Evolutionary conservation across 192 early-diverging fungal genomes (phyloP).

Genomic region (Lunasporangiospora selenospora): DNA sequence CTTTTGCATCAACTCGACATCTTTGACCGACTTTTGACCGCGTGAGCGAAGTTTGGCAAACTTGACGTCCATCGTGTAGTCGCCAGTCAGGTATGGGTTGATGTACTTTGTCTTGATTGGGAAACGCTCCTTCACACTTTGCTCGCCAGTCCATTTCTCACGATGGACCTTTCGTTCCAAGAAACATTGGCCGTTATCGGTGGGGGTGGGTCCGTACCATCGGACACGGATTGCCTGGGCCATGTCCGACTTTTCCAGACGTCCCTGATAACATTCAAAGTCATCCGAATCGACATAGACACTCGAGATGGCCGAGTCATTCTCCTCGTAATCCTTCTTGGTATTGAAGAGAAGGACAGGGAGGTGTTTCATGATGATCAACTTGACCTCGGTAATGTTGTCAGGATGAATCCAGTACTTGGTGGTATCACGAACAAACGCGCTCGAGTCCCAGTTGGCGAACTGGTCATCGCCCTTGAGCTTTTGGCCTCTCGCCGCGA

Average conservation of each 20-base stretch:
- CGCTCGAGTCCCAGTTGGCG: too few species aligned
- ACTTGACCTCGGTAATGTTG: conserved; percentile 89
- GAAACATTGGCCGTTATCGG: conserved; percentile 76
- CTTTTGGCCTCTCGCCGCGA: too few species aligned
- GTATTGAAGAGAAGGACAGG: conserved; percentile 86
- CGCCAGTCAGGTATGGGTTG: conserved; percentile 76
- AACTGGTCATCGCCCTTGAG: too few species aligned
- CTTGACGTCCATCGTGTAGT: conserved; percentile 68
- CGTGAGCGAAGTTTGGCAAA: conserved; percentile 73
- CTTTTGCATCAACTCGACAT: too few species aligned
- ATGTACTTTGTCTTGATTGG: conserved; percentile 89
- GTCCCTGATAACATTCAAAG: conserved; percentile 83
- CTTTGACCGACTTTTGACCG: conserved; percentile 64
- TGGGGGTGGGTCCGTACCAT: conserved; percentile 87
- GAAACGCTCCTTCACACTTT: conserved; percentile 89
- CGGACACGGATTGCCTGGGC: conserved; percentile 86
- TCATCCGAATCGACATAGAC: conserved; percentile 89
- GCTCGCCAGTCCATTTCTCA: conserved; percentile 65
- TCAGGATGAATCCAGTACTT: conserved; percentile 95
- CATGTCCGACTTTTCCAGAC: conserved; percentile 82
- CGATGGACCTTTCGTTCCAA: conserved; percentile 57
- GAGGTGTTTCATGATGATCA: conserved; percentile 81
- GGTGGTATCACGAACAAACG: conserved; percentile 74
- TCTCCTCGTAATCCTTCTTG: conserved; percentile 75
- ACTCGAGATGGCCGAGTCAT: conserved; percentile 88